phyloP scores from a whole-genome alignment of 331 rosid species.

The Quercus tomentella region DNA sequence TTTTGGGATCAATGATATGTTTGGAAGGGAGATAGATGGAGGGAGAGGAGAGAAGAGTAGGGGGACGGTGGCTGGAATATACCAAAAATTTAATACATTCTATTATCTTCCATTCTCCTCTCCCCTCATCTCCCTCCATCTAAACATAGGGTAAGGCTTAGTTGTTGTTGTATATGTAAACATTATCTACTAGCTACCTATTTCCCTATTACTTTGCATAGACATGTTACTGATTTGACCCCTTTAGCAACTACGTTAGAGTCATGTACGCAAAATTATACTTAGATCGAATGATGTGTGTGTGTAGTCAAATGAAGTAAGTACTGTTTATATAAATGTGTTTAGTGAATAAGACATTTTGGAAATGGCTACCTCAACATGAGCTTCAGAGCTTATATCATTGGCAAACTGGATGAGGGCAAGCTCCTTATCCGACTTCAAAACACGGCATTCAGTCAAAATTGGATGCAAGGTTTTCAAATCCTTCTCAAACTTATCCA shows the following conservation, averaged over 20 bases:
- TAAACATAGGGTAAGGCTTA: too few species aligned
- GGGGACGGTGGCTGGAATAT: too few species aligned
- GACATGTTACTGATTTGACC: neutral
- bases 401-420: slow-evolving; percentile 81
- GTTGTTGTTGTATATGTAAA: neutral
- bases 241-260: neutral
- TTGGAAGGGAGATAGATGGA: too few species aligned
- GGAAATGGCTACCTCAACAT: slow-evolving; percentile 60
- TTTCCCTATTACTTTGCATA: neutral
- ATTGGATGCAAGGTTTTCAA: slow-evolving; percentile 74
- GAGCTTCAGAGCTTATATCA: slow-evolving; percentile 93
- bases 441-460: slow-evolving; percentile 84
- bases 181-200: too few species aligned
- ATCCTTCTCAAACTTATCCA: slow-evolving; percentile 63
- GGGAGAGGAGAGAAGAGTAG: too few species aligned
- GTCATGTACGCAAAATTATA: neutral
- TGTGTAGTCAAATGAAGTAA: neutral
- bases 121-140: too few species aligned
- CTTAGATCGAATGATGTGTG: too few species aligned
- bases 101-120: too few species aligned
- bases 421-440: slow-evolving; percentile 78
- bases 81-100: too few species aligned
- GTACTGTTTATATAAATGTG: neutral
- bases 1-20: too few species aligned
- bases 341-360: neutral